These are phyloP conservation scores for Schoenoplectus triqueter DNA, from an alignment of 202 grass and related monocot genomes.

Conservation along the genomic window DNA sequence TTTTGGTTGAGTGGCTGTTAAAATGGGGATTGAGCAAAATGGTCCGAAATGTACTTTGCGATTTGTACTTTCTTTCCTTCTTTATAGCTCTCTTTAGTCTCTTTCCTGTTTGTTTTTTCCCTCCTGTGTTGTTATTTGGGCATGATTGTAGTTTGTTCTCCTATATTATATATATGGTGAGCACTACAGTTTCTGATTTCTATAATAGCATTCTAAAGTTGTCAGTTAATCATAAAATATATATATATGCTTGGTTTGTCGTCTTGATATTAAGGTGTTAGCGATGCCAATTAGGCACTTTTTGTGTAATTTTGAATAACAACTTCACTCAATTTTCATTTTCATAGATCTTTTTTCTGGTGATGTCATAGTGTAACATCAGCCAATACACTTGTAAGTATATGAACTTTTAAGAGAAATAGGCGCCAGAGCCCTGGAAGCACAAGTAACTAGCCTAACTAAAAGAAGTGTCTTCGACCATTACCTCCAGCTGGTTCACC, in stretches of 20 bases:
- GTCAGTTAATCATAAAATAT: not conserved
- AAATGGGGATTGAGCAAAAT: constrained; percentile 41
- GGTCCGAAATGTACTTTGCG: constrained; percentile 28
- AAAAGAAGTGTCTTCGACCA: not conserved
- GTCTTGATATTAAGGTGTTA: not conserved
- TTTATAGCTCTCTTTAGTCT: not conserved
- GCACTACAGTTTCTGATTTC: not conserved
- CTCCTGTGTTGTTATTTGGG: constrained; percentile 14
- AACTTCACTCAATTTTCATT: not conserved
- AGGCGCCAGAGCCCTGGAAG: not conserved
- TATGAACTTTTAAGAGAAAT: not conserved
- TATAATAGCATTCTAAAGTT: constrained; percentile 8
- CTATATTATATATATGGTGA: constrained; percentile 16
- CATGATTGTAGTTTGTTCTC: constrained; percentile 31
- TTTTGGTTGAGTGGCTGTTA: not conserved
- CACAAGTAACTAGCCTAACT: not conserved
- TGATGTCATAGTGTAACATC: not conserved
- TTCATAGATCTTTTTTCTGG: not conserved
- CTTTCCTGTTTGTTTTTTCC: not conserved
- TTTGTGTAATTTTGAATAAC: not conserved
- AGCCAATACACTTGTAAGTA: not conserved
- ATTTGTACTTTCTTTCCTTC: not conserved
- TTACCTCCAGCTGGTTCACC: not conserved
- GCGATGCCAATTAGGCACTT: not conserved
- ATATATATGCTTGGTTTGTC: not conserved